Conservation (phyloP, 2,329 filamentous ascomycete genomes). For the Fusarium gaditjirri region DNA sequence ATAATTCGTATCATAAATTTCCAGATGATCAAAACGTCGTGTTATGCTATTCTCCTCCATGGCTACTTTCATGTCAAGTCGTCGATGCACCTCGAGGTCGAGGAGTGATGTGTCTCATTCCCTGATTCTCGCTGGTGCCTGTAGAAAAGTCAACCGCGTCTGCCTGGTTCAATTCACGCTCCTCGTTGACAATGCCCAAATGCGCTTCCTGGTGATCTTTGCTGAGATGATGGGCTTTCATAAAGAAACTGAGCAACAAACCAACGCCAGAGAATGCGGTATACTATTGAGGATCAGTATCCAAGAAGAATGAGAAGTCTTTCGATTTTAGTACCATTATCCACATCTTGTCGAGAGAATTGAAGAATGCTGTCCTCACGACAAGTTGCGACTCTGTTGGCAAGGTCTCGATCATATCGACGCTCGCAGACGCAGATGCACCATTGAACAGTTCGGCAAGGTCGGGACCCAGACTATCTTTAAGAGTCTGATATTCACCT, state of each 20-base stretch:
- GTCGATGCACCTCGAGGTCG: neutral
- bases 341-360: conserved; percentile 43
- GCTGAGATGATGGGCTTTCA: conserved; percentile 39
- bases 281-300: conserved; percentile 25
- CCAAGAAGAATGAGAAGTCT: no score
- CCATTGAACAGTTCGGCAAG: conserved; percentile 63
- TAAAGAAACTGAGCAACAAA: conserved; percentile 34
- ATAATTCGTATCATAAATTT: accelerated
- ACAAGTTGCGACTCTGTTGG: conserved; percentile 28
- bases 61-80: neutral
- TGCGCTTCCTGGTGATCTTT: conserved; percentile 35
- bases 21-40: neutral
- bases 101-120: neutral
- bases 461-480: conserved; percentile 57
- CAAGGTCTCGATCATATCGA: conserved; percentile 57
- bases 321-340: conserved; percentile 39
- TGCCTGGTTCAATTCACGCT: accelerated
- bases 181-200: conserved; percentile 22
- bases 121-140: neutral
- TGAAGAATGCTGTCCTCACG: conserved; percentile 42
- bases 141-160: neutral
- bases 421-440: conserved; percentile 65
- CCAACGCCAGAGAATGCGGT: conserved; percentile 26
- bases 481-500: conserved; percentile 56
- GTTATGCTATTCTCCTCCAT: neutral